These are phyloP conservation scores for Rhodamnia argentea DNA, from an alignment of 345 rosid genomes.

Conservation along the genomic window DNA sequence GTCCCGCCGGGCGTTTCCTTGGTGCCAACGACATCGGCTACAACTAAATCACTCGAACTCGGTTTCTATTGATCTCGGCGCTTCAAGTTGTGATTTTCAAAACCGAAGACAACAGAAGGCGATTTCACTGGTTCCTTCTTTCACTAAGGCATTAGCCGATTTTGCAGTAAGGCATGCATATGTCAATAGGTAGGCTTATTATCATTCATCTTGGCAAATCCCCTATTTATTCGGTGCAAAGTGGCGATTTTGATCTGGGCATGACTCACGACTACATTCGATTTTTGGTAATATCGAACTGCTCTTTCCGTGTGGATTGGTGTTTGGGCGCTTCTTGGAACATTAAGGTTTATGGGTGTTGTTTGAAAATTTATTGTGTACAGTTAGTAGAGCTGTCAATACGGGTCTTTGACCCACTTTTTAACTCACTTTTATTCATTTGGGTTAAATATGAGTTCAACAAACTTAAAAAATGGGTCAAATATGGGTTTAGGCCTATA, in stretches of 20 bases:
- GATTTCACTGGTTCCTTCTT: neutral
- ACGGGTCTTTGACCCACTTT: too few species aligned
- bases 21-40: neutral
- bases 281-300: fast-evolving
- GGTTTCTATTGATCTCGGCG: too few species aligned
- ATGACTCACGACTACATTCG: too few species aligned
- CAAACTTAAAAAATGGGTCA: too few species aligned
- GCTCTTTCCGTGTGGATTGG: fast-evolving
- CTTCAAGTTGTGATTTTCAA: neutral
- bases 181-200: neutral
- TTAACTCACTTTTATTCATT: too few species aligned
- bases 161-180: neutral
- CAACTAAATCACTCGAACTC: neutral
- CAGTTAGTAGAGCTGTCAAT: neutral
- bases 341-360: neutral
- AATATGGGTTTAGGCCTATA: too few species aligned
- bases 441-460: too few species aligned
- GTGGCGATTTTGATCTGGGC: neutral
- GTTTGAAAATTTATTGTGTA: neutral
- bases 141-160: neutral
- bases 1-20: neutral
- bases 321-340: neutral
- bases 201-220: neutral
- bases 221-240: neutral
- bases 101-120: neutral